Percentiles rank a stretch among this genome's conserved stretches.
Evolutionary conservation across 305 asterid species (phyloP).

Genomic region (Fraxinus floribunda): DNA sequence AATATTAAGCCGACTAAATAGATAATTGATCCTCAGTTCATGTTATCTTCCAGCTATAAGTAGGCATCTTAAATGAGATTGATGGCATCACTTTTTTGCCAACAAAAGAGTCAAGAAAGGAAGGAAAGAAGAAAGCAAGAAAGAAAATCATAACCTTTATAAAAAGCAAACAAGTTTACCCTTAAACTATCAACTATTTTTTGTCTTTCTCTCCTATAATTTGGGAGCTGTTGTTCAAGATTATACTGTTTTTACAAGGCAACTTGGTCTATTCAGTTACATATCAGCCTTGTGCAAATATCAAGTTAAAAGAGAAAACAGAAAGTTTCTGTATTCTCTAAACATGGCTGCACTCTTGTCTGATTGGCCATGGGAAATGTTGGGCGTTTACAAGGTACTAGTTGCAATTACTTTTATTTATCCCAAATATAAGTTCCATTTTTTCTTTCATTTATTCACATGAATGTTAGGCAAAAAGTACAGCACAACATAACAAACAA

Average conservation of each 20-base stretch:
- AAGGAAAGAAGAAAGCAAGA: too few species aligned
- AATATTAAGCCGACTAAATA: neutral
- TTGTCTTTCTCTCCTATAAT: neutral
- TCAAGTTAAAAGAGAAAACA: neutral
- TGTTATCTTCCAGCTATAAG: neutral
- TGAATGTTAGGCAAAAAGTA: neutral
- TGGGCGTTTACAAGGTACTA: slow-evolving; percentile 67
- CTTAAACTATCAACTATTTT: neutral
- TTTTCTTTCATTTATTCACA: neutral
- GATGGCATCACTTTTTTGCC: neutral
- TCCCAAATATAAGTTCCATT: neutral
- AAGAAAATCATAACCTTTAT: neutral
- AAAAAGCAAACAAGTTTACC: neutral
- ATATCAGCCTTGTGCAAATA: neutral
- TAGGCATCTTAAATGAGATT: neutral
- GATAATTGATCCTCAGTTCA: neutral
- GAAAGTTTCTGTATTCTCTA: slow-evolving; percentile 3
- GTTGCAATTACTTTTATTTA: neutral
- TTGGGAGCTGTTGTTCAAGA: neutral
- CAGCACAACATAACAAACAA: neutral
- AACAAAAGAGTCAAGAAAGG: neutral
- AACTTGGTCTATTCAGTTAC: neutral
- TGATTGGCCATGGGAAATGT: slow-evolving; percentile 72
- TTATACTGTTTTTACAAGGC: neutral
- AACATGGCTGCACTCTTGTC: slow-evolving; percentile 61